Conservation (phyloP, 768 basidiomycete species). For the Tricholoma terreum region DNA sequence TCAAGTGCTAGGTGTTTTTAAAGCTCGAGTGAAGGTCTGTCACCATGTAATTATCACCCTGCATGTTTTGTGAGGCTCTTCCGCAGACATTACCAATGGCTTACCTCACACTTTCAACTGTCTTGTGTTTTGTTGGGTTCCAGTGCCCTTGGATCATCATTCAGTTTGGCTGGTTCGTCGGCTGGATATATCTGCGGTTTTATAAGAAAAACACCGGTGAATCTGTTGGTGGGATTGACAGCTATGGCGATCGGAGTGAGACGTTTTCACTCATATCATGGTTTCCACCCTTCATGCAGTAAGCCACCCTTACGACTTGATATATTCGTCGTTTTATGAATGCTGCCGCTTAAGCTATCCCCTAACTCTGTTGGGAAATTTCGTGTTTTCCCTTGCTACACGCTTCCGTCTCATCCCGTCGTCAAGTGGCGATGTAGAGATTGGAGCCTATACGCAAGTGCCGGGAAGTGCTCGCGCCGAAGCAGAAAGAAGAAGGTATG, state of each 20-base stretch:
- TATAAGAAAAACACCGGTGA: constrained; percentile 86
- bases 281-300: constrained; percentile 98
- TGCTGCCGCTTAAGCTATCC: constrained; percentile 51
- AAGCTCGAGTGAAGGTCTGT: constrained; percentile 84
- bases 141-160: constrained; percentile 91
- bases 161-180: constrained; percentile 98
- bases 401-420: constrained; percentile 75
- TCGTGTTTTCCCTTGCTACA: constrained; percentile 62
- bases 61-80: constrained; percentile 5
- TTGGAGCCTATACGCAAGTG: constrained; percentile 65
- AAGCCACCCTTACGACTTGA: constrained; percentile 27
- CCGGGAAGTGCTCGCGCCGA: constrained; percentile 93
- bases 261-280: constrained; percentile 93
- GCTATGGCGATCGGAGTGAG: constrained; percentile 92
- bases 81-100: constrained; percentile 89
- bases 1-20: constrained; percentile 82
- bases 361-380: constrained; percentile 62
- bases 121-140: constrained; percentile 78
- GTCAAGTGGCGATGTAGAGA: constrained; percentile 62
- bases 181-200: constrained; percentile 95
- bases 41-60: background rate
- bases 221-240: constrained; percentile 54
- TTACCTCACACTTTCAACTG: constrained; percentile 85
- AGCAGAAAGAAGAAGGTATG: constrained; percentile 90
- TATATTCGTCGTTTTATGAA: background rate